Evolutionary conservation across 345 rosid genomes (phyloP).

Genomic region (Clausena lansium): DNA sequence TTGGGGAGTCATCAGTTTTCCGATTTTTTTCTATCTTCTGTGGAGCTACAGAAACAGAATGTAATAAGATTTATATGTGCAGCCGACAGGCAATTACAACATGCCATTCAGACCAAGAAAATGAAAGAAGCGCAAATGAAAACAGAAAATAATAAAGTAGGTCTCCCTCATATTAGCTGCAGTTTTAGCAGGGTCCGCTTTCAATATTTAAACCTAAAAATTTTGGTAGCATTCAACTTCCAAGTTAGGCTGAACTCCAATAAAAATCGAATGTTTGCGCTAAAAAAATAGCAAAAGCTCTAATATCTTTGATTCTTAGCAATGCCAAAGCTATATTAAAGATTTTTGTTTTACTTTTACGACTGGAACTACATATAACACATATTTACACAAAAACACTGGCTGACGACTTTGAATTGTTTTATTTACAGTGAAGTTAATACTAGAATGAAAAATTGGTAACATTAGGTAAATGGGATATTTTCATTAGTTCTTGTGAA

Average conservation of each 20-base stretch:
- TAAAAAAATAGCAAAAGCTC: neutral
- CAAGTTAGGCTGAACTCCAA: neutral
- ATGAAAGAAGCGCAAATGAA: neutral
- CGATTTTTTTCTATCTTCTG: too few species aligned
- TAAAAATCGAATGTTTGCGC: too few species aligned
- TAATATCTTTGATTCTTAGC: neutral
- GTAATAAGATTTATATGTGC: neutral
- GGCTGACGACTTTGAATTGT: neutral
- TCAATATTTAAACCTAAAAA: neutral
- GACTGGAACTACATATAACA: neutral
- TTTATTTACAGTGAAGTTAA: neutral
- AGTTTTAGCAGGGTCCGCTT: neutral
- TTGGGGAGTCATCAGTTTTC: neutral
- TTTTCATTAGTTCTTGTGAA: neutral
- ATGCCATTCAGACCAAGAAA: neutral
- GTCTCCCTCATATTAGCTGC: neutral
- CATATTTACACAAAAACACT: neutral
- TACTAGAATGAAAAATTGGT: neutral
- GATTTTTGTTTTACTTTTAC: neutral
- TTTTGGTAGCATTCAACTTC: neutral
- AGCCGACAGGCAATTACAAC: neutral
- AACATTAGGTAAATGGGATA: neutral
- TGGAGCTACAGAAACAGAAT: too few species aligned
- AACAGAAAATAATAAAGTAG: neutral
- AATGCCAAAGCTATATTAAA: neutral